Percentiles rank a stretch among this genome's conserved stretches.
Evolutionary conservation across 2,329 filamentous ascomycete species (phyloP).

Genomic region (Cladosporium sp.): DNA sequence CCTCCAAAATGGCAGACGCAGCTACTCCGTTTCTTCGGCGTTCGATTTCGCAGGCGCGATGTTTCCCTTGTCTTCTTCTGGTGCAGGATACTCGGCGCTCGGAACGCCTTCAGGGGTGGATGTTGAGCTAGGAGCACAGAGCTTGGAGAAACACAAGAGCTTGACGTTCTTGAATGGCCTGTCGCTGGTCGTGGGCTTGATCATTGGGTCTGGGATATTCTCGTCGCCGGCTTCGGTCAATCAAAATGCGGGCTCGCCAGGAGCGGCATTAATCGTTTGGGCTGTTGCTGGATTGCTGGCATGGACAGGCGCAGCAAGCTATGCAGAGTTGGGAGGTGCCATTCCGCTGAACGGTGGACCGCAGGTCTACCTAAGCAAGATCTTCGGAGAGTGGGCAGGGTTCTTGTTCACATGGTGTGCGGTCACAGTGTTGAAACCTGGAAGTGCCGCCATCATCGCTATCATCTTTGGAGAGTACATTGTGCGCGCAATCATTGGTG

Average conservation of each 20-base stretch:
- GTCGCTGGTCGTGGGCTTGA: slow-evolving; percentile 82
- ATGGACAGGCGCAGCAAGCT: slow-evolving; percentile 93
- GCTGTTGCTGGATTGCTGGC: slow-evolving; percentile 82
- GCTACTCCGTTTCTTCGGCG: slow-evolving; percentile 84
- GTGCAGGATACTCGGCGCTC: slow-evolving; percentile 71
- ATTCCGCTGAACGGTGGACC: slow-evolving; percentile 93
- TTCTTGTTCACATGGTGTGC: slow-evolving; percentile 97
- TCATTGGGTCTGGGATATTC: slow-evolving; percentile 96
- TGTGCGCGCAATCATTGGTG: slow-evolving; percentile 78
- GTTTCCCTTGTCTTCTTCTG: slow-evolving; percentile 81
- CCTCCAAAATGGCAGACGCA: slow-evolving; percentile 47
- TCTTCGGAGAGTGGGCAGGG: slow-evolving; percentile 85
- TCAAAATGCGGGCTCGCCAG: slow-evolving; percentile 81
- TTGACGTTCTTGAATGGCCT: slow-evolving; percentile 91
- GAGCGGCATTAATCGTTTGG: slow-evolving; percentile 88
- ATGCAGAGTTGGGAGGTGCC: slow-evolving; percentile 89
- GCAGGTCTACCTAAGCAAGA: slow-evolving; percentile 91
- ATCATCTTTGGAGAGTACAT: slow-evolving; percentile 98
- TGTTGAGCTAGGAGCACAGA: slow-evolving; percentile 43
- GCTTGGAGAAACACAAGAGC: slow-evolving; percentile 90
- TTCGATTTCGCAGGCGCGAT: slow-evolving; percentile 94
- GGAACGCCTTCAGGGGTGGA: slow-evolving; percentile 62
- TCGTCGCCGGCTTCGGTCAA: slow-evolving; percentile 91
- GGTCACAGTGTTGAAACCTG: slow-evolving; percentile 88
- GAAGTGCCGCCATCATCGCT: slow-evolving; percentile 85